Evolutionary conservation across 2,329 filamentous ascomycete species (phyloP), one percentile per base, ranked within the genome.

Genomic region (Cladophialophora chaetospira): DNA sequence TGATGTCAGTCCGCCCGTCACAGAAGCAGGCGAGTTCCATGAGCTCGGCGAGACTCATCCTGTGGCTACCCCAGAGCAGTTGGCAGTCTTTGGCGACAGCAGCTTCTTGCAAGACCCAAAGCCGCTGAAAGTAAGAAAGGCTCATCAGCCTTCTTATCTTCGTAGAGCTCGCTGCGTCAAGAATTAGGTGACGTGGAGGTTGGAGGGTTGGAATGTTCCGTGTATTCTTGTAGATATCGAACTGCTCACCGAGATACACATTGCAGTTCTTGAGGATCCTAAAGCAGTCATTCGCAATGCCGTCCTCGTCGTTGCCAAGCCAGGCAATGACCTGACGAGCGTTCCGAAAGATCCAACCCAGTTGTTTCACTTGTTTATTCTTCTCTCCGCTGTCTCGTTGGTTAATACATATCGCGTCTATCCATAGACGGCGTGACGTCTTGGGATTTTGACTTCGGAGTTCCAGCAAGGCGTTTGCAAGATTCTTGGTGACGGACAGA

Each of bases 21-120:
- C 21, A 45, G 23, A 45, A 45, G 25, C 43, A 45, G 23, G 43
- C 43, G 2, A 45, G 17, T 25, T 45, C 43, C 5, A 45, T 25
- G 9, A 45, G 25, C 43, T n/a, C 43, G 5, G 43, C 43, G 43
- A 45, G 43, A 17, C 25, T 28, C 13, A 45, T 45, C 23, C 13
- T 29, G 43, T 45, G 43, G 4, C 17, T 17, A 25, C 43, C 43
- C 43, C 43, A 45, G 17, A 28, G 25, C 43, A 45, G 17, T 9
- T 31, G 43, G 29, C 25, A 45, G 6, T 13, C 25, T n/a, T 45
- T 28, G 43, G 43, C 43, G 9, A 45, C 23, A 2, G 10, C 43
- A 8, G 43, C 43, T 25, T 45, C 43, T 28, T 45, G 43, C 26
- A 45, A 25, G 9, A 45, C 43, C 43, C 43, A 45, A n/a, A 45